These are phyloP conservation scores for Sporobolus alterniflorus DNA, from an alignment of 202 grass and related monocot genomes.

Conservation along the genomic window DNA sequence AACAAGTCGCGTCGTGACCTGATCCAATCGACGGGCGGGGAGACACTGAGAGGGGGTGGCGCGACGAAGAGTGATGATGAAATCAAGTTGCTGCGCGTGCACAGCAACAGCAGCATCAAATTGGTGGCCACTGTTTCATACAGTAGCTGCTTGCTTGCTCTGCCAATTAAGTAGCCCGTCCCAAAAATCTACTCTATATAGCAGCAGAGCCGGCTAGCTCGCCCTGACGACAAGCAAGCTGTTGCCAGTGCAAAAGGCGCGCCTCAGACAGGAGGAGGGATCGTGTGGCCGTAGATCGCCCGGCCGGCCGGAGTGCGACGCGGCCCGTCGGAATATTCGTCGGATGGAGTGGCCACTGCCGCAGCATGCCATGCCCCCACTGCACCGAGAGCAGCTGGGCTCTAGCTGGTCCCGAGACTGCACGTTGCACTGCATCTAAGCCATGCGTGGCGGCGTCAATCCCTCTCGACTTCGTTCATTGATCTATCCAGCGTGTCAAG, in stretches of 20 bases:
- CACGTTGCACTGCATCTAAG: too few relatives aligned
- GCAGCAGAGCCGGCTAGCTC: background rate
- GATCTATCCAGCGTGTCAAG: too few relatives aligned
- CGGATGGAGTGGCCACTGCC: background rate
- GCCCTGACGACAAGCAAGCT: background rate
- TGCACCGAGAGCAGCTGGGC: background rate
- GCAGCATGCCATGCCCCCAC: background rate
- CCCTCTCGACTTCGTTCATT: too few relatives aligned
- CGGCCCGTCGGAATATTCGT: slow-evolving; percentile 49
- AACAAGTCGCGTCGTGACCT: background rate
- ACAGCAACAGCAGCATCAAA: slow-evolving; percentile 2
- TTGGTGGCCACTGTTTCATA: slow-evolving; percentile 33
- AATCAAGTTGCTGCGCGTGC: too few relatives aligned
- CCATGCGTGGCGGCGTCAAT: background rate
- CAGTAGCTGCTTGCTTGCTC: background rate
- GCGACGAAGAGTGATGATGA: background rate
- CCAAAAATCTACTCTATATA: background rate
- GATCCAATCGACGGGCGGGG: too few relatives aligned
- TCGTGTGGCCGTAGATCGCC: slow-evolving; percentile 45
- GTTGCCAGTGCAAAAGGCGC: background rate
- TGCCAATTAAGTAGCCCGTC: background rate
- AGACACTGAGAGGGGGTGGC: too few relatives aligned
- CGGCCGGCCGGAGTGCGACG: slow-evolving; percentile 9
- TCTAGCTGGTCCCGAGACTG: background rate
- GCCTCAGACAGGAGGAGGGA: background rate